phyloP scores from a whole-genome alignment of 139 green algal genomes.

The Coelastrella sp. region DNA sequence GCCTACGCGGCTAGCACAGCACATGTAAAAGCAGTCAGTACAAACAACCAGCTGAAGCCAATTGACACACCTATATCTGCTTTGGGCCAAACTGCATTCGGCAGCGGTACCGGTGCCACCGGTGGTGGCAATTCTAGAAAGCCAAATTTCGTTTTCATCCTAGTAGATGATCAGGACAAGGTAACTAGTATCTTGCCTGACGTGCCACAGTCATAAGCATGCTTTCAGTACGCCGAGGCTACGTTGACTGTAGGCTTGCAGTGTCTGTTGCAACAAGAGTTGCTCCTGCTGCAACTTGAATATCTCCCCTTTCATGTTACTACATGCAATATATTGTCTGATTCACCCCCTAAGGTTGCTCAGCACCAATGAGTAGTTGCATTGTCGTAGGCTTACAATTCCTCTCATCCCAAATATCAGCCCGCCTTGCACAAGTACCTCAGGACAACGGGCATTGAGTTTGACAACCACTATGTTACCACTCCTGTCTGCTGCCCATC shows the following conservation, averaged over 20 bases:
- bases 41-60: too few species aligned
- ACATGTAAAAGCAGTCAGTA: neutral
- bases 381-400: neutral
- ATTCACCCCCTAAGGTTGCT: too few species aligned
- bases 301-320: too few species aligned
- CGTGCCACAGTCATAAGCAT: neutral
- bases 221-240: too few species aligned
- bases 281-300: too few species aligned
- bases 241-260: neutral
- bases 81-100: neutral
- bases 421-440: conserved; percentile 4
- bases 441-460: neutral
- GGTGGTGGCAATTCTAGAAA: neutral
- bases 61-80: neutral
- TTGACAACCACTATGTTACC: conserved; percentile 24
- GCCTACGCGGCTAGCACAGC: neutral
- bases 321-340: too few species aligned
- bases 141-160: conserved; percentile 26
- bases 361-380: neutral
- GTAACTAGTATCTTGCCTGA: neutral
- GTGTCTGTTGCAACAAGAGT: neutral
- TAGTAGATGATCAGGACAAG: conserved; percentile 28
- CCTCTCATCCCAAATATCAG: neutral
- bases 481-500: conserved; percentile 28
- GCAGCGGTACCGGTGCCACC: too few species aligned